These are phyloP conservation scores for Dactylellina drechsleri DNA, from an alignment of 2,329 filamentous ascomycete genomes.

Conservation along the genomic window DNA sequence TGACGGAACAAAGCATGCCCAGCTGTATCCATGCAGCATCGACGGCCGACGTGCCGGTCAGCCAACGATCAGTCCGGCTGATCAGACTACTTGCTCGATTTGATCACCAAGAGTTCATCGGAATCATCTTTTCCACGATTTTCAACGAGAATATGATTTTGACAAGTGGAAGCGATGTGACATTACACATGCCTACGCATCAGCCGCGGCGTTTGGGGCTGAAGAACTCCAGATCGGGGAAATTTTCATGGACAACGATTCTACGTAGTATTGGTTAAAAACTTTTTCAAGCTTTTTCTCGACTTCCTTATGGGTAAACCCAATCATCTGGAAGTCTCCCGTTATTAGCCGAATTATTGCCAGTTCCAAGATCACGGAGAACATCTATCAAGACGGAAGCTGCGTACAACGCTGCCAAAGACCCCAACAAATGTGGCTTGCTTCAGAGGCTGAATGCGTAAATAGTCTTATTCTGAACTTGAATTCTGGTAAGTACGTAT, in stretches of 20 bases:
- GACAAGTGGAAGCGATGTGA: slow-evolving; percentile 4
- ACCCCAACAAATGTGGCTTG: slow-evolving; percentile 15
- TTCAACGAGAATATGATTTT: too few relatives aligned
- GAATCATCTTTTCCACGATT: neutral
- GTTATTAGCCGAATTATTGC: slow-evolving; percentile 2
- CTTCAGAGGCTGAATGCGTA: neutral
- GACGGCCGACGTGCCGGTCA: too few relatives aligned
- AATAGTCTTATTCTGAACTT: neutral
- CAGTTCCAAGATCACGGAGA: slow-evolving; percentile 2
- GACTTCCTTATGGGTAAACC: slow-evolving; percentile 9
- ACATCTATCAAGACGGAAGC: slow-evolving; percentile 10
- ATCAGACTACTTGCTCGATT: slow-evolving; percentile 9
- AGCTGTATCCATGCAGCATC: neutral
- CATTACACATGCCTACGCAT: slow-evolving; percentile 9
- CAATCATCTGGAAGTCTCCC: slow-evolving; percentile 5
- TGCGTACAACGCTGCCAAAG: slow-evolving; percentile 1
- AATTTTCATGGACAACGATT: neutral
- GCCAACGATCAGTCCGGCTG: neutral
- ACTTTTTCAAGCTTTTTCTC: slow-evolving; percentile 5
- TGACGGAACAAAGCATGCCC: neutral
- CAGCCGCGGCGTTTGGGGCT: slow-evolving; percentile 14
- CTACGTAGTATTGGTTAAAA: slow-evolving; percentile 18
- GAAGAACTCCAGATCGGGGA: neutral
- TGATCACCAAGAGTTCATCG: slow-evolving; percentile 12
- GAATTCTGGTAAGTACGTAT: too few relatives aligned